Evolutionary conservation across 176 grass and related monocot species (phyloP), one percentile per base, ranked within the genome.

Genomic region (Cenchrus purpureus): DNA sequence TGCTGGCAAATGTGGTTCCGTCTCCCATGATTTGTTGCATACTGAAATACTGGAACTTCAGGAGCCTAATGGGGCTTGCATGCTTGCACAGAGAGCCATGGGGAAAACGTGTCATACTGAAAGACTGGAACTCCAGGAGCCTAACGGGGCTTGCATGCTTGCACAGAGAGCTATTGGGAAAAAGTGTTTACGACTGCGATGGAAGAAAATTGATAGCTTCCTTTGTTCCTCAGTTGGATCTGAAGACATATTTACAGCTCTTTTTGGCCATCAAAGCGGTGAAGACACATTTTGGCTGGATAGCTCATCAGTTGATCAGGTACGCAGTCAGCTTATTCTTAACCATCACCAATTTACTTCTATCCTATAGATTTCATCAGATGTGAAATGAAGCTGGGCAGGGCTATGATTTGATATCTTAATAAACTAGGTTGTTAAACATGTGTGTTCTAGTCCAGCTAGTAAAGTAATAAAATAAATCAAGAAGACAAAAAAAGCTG

Each of bases 231-330:
- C 86, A 60, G 79, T 77, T 60, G 83, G 81, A 16, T 86, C 89
- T 68, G 89, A 91, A 87, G 90, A 87, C 79, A 92, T 98, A 67
- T 98, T 98, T 82, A 49, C 19, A 2, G 43, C 81, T 42, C 84
- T 98, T 79, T 95, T 92, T 89, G 90, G 96, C 58, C 77, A 89
- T 49, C 74, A 92, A 29, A 94, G 79, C 7, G 77, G 84, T 19
- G 85, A 91, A 81, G 93, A 95, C 51, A 98, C 96, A 6, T 95
- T 98, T 95, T 98, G 96, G 96, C 77, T 98, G 72, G 96, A 98
- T 76, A 98, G 96, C 82, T 98, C 96, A 76, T 95, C 96, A 83
- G 82, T 83, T 14, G 96, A 98, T 82, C 90, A 98, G 91, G 96
- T 98, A 82, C 65, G 29, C 10, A 54, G 73, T 78, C 46, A 74